phyloP scores from a whole-genome alignment of 2,329 filamentous ascomycete species.

The Diaporthe vexans region DNA sequence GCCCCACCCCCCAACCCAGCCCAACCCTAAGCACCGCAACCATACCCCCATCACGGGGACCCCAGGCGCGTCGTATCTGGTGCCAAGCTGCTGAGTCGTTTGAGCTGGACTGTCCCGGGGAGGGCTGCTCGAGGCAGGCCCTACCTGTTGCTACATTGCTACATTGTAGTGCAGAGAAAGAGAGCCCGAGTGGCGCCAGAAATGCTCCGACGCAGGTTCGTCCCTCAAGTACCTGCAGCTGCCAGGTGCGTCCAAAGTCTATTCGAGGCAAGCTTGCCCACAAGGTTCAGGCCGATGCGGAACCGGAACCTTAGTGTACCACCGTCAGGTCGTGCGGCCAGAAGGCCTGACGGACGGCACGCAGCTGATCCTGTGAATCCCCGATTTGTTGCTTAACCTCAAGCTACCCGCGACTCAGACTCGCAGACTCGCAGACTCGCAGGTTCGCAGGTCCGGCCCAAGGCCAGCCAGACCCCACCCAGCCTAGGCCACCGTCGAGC shows the following conservation, averaged over 20 bases:
- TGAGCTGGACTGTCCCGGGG: conserved; percentile 27
- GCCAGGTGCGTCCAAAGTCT: conserved; percentile 32
- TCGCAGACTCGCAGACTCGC: conserved; percentile 23
- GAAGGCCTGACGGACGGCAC: conserved; percentile 19
- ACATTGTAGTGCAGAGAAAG: background rate
- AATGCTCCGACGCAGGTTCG: conserved; percentile 40
- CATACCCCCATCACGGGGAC: conserved; percentile 24
- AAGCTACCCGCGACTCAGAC: conserved; percentile 28
- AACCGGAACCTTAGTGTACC: conserved; percentile 26
- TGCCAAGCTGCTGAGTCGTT: conserved; percentile 32
- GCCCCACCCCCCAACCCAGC: background rate
- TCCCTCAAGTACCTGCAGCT: conserved; percentile 37
- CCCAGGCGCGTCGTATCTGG: conserved; percentile 19
- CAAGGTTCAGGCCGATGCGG: conserved; percentile 37
- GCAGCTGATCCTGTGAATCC: conserved; percentile 23
- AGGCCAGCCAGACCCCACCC: conserved; percentile 4
- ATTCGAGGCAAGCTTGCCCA: conserved; percentile 33
- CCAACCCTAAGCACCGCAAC: background rate
- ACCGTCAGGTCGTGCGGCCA: background rate
- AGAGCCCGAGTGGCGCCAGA: conserved; percentile 24
- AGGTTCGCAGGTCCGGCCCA: conserved; percentile 17
- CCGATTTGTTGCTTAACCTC: conserved; percentile 31
- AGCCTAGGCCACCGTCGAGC: background rate
- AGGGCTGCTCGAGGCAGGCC: conserved; percentile 26
- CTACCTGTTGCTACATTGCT: conserved; percentile 13